These are phyloP conservation scores for Axilococcus clingmanii DNA, from an alignment of 139 green algal genomes.

Conservation along the genomic window DNA sequence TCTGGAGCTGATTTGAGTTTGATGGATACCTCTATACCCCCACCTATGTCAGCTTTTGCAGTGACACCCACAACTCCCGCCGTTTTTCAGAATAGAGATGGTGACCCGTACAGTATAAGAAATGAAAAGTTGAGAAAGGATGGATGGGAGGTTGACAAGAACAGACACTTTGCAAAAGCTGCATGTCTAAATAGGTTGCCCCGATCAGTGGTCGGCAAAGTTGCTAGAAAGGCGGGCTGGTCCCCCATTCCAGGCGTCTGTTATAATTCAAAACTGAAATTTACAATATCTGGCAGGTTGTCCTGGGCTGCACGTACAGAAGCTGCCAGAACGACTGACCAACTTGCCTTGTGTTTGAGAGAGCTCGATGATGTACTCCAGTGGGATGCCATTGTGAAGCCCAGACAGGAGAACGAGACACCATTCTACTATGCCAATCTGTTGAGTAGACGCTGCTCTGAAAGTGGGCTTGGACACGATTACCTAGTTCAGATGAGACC, in stretches of 20 bases:
- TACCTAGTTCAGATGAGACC: too few species aligned
- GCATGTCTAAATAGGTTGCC: constrained; percentile 20
- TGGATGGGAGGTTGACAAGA: constrained; percentile 21
- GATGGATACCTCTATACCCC: too few species aligned
- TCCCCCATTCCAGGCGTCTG: constrained; percentile 21
- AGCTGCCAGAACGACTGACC: constrained; percentile 7
- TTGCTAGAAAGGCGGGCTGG: constrained; percentile 12
- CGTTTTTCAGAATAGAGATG: background rate
- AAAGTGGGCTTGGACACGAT: too few species aligned
- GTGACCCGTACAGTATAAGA: constrained; percentile 17
- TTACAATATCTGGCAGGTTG: constrained; percentile 4
- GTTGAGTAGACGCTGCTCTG: background rate
- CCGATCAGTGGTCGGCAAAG: constrained; percentile 15
- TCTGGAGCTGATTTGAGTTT: too few species aligned
- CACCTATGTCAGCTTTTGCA: too few species aligned
- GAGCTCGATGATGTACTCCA: constrained; percentile 28
- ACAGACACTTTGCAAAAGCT: constrained; percentile 2
- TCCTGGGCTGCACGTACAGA: constrained; percentile 25
- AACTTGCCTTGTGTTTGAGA: constrained; percentile 35
- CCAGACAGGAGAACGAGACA: background rate
- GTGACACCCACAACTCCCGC: too few species aligned
- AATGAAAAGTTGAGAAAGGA: constrained; percentile 8
- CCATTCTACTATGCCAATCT: constrained; percentile 1
- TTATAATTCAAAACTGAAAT: constrained; percentile 21
- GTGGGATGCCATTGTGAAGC: constrained; percentile 3